phyloP scores from a whole-genome alignment of 2,329 filamentous ascomycete genomes.

The Claviceps arundinis region DNA sequence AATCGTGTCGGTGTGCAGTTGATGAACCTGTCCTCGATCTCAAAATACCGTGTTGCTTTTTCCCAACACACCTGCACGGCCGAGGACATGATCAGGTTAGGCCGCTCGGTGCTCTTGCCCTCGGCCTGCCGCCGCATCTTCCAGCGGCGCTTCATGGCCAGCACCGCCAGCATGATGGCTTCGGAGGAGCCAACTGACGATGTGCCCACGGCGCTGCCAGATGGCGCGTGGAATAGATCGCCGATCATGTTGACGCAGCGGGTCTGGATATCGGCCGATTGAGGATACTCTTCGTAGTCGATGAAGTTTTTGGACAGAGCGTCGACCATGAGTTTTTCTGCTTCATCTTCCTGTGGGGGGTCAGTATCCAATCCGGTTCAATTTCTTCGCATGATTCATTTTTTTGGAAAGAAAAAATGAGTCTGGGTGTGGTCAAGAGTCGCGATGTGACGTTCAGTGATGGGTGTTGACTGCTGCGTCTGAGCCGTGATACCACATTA shows the following conservation, averaged over 20 bases:
- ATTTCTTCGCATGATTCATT: no score
- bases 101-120: conserved; percentile 66
- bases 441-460: no score
- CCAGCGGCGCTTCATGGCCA: conserved; percentile 24
- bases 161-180: conserved; percentile 51
- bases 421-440: no score
- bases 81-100: conserved; percentile 92
- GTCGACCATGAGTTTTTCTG: conserved; percentile 52
- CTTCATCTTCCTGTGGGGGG: conserved; percentile 50
- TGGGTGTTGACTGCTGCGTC: no score
- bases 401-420: no score
- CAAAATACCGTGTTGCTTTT: conserved; percentile 80
- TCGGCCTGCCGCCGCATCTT: conserved; percentile 57
- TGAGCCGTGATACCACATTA: no score
- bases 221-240: conserved; percentile 71
- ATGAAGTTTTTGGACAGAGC: conserved; percentile 93
- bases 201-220: conserved; percentile 64
- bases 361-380: conserved; percentile 30
- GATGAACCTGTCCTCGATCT: conserved; percentile 77
- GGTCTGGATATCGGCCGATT: conserved; percentile 77
- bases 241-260: conserved; percentile 87
- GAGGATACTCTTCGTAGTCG: conserved; percentile 75
- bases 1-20: conserved; percentile 49
- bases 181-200: conserved; percentile 84
- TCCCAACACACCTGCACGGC: conserved; percentile 98